phyloP scores from a whole-genome alignment of 78 protist species.

The Protostelium mycophagum region DNA sequence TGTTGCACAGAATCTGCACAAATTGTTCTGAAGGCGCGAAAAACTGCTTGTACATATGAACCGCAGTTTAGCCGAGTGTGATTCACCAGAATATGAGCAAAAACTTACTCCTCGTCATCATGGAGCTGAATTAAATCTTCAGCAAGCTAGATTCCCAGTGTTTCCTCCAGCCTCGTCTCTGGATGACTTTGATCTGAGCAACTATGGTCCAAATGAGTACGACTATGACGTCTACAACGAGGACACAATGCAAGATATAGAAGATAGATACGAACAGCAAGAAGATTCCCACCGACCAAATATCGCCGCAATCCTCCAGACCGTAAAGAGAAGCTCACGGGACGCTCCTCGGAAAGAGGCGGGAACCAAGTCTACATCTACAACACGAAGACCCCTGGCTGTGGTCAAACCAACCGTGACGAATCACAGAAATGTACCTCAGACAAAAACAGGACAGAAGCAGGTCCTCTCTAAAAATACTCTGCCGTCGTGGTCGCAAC shows the following conservation, averaged over 20 bases:
- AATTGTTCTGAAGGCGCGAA: neutral
- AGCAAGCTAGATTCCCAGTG: neutral
- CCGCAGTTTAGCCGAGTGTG: too few species aligned
- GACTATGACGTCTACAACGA: neutral
- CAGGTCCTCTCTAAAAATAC: too few species aligned
- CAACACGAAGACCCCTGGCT: neutral
- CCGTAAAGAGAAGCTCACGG: neutral
- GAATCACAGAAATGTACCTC: too few species aligned
- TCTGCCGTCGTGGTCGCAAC: too few species aligned
- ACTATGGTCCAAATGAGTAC: neutral
- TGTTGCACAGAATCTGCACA: neutral
- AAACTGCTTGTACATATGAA: too few species aligned
- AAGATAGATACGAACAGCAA: neutral
- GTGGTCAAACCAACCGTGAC: neutral
- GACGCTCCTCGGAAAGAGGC: neutral
- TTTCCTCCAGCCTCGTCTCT: neutral
- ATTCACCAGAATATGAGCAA: too few species aligned
- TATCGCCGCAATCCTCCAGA: neutral
- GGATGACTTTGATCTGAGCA: neutral
- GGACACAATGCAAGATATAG: neutral
- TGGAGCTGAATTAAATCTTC: too few species aligned
- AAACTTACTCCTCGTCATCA: too few species aligned
- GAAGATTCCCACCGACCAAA: neutral
- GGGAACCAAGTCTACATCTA: neutral
- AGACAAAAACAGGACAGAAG: too few species aligned